Conservation (phyloP, 225 moss, liverwort and hornwort species). For the Ulota crispa region DNA sequence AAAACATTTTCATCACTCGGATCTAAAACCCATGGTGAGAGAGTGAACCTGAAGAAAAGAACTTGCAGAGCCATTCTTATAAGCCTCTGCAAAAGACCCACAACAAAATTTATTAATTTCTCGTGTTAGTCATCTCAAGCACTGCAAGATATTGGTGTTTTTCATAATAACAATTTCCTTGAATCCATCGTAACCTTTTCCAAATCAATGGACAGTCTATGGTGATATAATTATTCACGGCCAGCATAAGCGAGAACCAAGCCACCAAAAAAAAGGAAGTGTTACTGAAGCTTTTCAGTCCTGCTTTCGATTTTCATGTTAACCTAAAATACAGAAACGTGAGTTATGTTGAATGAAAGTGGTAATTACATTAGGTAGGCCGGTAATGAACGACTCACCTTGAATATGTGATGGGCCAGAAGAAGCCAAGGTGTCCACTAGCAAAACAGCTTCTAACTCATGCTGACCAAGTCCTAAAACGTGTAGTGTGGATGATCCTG, state of each 20-base stretch:
- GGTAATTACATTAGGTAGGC: background rate
- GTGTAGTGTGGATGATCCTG: constrained; percentile 67
- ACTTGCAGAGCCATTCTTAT: constrained; percentile 36
- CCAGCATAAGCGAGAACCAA: constrained; percentile 5
- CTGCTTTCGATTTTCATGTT: background rate
- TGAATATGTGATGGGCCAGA: constrained; percentile 22
- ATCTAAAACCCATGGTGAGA: constrained; percentile 7
- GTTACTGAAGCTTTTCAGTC: background rate
- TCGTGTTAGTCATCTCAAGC: background rate
- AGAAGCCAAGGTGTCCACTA: constrained; percentile 43
- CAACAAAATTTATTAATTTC: constrained; percentile 7
- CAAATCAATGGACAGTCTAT: constrained; percentile 2
- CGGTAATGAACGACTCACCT: constrained; percentile 28
- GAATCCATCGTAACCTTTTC: constrained; percentile 1
- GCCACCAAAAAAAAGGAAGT: background rate
- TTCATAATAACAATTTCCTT: background rate
- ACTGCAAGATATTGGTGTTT: background rate
- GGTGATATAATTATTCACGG: background rate
- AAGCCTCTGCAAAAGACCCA: constrained; percentile 34
- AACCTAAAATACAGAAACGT: background rate
- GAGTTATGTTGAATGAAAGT: background rate
- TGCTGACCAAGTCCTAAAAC: constrained; percentile 68
- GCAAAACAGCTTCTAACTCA: constrained; percentile 62
- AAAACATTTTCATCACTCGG: background rate
- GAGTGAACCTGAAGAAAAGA: constrained; percentile 43